These are phyloP conservation scores for Fraxinus pennsylvanica DNA, from an alignment of 257 asterid genomes.

Conservation along the genomic window DNA sequence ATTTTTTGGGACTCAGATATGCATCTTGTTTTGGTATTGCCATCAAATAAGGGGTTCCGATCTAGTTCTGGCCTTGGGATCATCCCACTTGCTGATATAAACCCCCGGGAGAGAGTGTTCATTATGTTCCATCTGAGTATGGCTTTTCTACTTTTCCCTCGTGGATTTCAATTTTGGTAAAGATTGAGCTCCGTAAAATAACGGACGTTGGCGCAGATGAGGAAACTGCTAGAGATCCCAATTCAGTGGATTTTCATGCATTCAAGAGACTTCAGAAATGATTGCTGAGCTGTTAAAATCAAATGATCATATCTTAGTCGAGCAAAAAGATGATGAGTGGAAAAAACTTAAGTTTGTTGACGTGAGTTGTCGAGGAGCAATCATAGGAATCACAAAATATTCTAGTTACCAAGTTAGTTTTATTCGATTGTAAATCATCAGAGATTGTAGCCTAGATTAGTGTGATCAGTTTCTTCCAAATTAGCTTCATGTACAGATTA, in stretches of 20 bases:
- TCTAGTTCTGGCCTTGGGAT: conserved; percentile 71
- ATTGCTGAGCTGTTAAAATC: conserved; percentile 49
- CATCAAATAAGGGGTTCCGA: conserved; percentile 80
- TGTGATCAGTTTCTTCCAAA: no score
- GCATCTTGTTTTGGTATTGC: conserved; percentile 59
- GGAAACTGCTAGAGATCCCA: conserved; percentile 35
- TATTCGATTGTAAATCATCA: no score
- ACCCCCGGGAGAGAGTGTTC: conserved; percentile 26
- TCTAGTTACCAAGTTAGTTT: no score
- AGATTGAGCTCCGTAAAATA: conserved; percentile 57
- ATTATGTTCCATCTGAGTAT: conserved; percentile 33
- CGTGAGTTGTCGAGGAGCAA: no score
- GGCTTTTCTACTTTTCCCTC: conserved; percentile 40
- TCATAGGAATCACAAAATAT: no score
- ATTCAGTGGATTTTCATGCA: conserved; percentile 42
- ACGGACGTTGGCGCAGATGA: conserved; percentile 40
- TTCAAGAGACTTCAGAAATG: conserved; percentile 52
- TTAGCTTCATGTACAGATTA: no score
- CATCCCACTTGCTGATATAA: conserved; percentile 25
- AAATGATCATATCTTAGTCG: conserved; percentile 49
- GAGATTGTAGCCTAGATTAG: no score
- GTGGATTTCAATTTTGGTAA: conserved; percentile 63
- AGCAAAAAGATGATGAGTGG: conserved; percentile 48
- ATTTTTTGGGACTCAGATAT: conserved; percentile 55
- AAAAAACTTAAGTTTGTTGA: conserved; percentile 35